phyloP scores from a whole-genome alignment of 495 filamentous ascomycete species.

The Lasiosphaeriaceae sp. region DNA sequence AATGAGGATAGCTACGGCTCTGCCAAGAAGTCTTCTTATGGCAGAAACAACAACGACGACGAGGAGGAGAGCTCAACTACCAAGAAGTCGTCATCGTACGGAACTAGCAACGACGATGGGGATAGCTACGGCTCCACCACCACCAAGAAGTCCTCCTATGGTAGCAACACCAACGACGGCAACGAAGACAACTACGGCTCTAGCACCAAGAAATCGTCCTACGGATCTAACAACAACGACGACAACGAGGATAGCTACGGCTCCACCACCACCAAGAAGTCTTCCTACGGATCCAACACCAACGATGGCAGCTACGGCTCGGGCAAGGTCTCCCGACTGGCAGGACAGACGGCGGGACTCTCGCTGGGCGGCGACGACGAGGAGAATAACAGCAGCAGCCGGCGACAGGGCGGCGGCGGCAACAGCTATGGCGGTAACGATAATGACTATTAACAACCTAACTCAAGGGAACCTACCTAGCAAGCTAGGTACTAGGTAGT shows the following conservation, averaged over 20 bases:
- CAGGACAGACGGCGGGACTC: too few relatives aligned
- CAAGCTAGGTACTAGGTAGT: too few relatives aligned
- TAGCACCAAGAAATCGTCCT: not conserved
- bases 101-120: not conserved
- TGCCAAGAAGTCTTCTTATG: not conserved
- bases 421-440: too few relatives aligned
- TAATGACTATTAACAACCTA: too few relatives aligned
- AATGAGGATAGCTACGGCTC: not conserved
- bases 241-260: not conserved
- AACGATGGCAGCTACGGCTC: too few relatives aligned
- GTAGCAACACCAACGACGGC: not conserved
- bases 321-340: not conserved
- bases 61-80: conserved; percentile 11
- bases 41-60: not conserved
- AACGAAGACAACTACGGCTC: not conserved
- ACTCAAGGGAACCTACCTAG: too few relatives aligned
- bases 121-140: not conserved
- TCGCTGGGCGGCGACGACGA: too few relatives aligned
- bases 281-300: conserved; percentile 13
- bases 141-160: not conserved
- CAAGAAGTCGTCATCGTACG: not conserved
- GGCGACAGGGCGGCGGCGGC: too few relatives aligned
- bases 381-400: too few relatives aligned
- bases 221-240: not conserved
- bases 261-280: not conserved